Evolutionary conservation across 345 rosid genomes (phyloP), one percentile per base, ranked within the genome.

Genomic region (Eucalyptus guilfoylei): DNA sequence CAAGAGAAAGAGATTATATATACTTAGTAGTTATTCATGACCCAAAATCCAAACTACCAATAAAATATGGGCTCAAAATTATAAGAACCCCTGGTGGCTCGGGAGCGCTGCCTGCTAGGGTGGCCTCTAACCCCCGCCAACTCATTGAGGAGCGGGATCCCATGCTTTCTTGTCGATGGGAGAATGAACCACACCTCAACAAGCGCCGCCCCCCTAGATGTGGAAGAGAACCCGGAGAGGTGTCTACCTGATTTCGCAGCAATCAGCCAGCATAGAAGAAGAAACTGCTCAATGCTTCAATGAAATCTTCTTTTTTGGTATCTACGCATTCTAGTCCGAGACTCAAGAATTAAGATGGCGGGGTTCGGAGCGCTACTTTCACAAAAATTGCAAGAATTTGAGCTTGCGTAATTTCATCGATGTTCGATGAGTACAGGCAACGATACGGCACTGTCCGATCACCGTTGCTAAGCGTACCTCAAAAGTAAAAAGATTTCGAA

Each of bases 81-180:
- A 52, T 19, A 52, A 17, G 24, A 52, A 1, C 55, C 55, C 2
- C 0, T 0, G 0, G 1, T 52, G 55, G 10, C 4, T 52, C 2
- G 4, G 9, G 55, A 19, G 24, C 2, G 55, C 1, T 52, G 24
- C 10, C 10, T 19, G 0, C 58, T 52, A 52, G 0, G 58, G 0
- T 5, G 1, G 21, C 11, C 24, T 10, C 24, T 19, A 52, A 16
- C 21, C 54, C 52, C 54, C 8, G 1, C 52, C 54, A 49, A 49
- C 21, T 49, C 54, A 49, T 0, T 49, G 1, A 49, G 54, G 54
- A 49, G 54, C 54, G 54, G 54, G 21, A 49, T 49, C 4, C 4
- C 58, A 8, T 52, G 58, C 58, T 52, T 52, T 52, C 58, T 8
- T 52, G 58, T 19, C 2, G 9, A 52, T 52, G 10, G 58, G 11